Conservation (phyloP, 176 grass and related monocot genomes). For the Eleusine coracana region DNA sequence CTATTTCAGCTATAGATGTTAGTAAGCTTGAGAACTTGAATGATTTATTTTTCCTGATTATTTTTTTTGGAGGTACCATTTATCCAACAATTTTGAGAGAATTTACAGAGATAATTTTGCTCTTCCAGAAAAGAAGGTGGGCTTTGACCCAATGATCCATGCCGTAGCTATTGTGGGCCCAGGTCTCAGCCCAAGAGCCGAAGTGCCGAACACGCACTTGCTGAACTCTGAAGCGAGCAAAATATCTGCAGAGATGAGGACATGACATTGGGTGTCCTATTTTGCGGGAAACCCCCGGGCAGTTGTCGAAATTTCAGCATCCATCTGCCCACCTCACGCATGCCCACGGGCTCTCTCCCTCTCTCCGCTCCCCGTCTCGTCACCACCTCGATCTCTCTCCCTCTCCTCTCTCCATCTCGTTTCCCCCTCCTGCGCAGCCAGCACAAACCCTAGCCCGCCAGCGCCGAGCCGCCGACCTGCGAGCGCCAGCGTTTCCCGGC, state of each 20-base stretch:
- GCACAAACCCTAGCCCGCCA: slow-evolving; percentile 54
- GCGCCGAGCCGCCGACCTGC: slow-evolving; percentile 37
- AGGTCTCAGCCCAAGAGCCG: background rate
- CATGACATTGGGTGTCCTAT: background rate
- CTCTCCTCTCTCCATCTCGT: slow-evolving; percentile 28
- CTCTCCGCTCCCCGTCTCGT: slow-evolving; percentile 27
- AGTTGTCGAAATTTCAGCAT: slow-evolving; percentile 34
- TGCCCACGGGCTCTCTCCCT: slow-evolving; percentile 33
- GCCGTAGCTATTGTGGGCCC: too few relatives aligned
- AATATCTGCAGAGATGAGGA: slow-evolving; percentile 44
- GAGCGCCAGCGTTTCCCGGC: background rate
- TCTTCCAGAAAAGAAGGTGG: background rate
- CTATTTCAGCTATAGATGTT: too few relatives aligned
- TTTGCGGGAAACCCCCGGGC: slow-evolving; percentile 40
- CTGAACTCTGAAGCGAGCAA: background rate
- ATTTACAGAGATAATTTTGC: too few relatives aligned
- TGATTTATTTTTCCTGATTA: too few relatives aligned
- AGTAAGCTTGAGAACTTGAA: too few relatives aligned
- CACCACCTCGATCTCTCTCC: slow-evolving; percentile 40
- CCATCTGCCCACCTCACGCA: slow-evolving; percentile 1
- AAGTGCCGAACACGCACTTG: background rate
- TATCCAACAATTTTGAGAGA: too few relatives aligned
- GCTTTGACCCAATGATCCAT: background rate
- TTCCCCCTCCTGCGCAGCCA: slow-evolving; percentile 44
- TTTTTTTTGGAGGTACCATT: too few relatives aligned